These are phyloP conservation scores for Arthrobotrys sphaeroides DNA, from an alignment of 2,329 filamentous ascomycete genomes.

Conservation along the genomic window DNA sequence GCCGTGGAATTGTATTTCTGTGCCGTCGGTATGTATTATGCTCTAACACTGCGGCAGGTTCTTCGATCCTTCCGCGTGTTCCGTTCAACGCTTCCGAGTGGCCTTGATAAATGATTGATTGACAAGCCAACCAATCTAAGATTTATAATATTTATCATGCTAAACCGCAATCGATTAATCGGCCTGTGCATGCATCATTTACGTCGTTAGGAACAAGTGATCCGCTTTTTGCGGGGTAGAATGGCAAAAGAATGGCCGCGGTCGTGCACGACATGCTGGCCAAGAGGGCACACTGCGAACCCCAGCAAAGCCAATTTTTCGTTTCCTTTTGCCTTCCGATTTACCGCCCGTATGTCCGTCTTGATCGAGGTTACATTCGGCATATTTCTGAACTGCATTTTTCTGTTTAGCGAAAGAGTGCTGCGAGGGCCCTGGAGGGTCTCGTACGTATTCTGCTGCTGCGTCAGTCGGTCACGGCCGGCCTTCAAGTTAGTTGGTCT, in stretches of 20 bases:
- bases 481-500: no score
- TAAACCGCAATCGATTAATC: not conserved
- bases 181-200: not conserved
- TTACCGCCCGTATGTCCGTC: conserved; percentile 12
- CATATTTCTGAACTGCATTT: not conserved
- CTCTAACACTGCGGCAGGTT: no score
- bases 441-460: not conserved
- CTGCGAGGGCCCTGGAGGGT: not conserved
- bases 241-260: not conserved
- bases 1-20: no score
- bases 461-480: not conserved
- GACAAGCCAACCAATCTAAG: not conserved
- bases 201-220: not conserved
- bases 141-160: not conserved
- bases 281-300: not conserved
- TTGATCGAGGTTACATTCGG: conserved; percentile 32
- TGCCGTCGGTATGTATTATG: no score
- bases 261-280: not conserved
- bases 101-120: not conserved
- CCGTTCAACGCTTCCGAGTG: not conserved
- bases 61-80: no score
- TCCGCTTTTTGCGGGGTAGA: conserved; percentile 25
- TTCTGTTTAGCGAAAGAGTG: not conserved
- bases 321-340: conserved; percentile 33
- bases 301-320: not conserved